Conservation (phyloP, 805 yeast species). For the Yarrowia phangngaensis region DNA sequence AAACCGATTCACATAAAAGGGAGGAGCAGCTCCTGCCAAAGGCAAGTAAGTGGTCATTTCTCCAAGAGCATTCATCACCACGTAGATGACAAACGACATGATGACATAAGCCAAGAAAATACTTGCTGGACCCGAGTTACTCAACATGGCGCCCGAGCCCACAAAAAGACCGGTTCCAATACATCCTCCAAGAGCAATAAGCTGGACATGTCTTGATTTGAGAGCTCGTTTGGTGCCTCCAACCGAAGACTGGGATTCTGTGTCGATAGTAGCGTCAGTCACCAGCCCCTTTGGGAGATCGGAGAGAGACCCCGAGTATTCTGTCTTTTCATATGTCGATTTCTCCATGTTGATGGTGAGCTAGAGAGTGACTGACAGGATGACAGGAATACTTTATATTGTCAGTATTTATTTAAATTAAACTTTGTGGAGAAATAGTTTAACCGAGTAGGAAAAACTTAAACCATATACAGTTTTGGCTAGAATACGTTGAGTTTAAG, state of each 20-base stretch:
- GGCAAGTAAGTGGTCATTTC: constrained; percentile 55
- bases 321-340: not conserved
- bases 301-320: constrained; percentile 1
- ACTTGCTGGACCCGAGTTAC: constrained; percentile 71
- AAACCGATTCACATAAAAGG: constrained; percentile 57
- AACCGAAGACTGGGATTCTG: too few relatives aligned
- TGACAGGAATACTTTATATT: too few relatives aligned
- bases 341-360: not conserved
- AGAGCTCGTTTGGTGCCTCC: constrained; percentile 37
- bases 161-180: constrained; percentile 78
- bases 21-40: constrained; percentile 60
- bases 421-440: constrained; percentile 12
- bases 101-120: constrained; percentile 58
- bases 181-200: constrained; percentile 74
- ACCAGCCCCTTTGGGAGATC: too few relatives aligned
- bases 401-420: not conserved
- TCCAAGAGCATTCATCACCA: constrained; percentile 59
- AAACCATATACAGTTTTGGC: too few relatives aligned
- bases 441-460: too few relatives aligned
- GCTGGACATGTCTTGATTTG: constrained; percentile 61
- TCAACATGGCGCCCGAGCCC: constrained; percentile 61
- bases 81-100: constrained; percentile 60
- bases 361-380: too few relatives aligned
- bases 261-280: too few relatives aligned
- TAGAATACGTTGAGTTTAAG: too few relatives aligned